Conservation (phyloP, 148 eudicot genomes). For the Fagopyrum esculentum region DNA sequence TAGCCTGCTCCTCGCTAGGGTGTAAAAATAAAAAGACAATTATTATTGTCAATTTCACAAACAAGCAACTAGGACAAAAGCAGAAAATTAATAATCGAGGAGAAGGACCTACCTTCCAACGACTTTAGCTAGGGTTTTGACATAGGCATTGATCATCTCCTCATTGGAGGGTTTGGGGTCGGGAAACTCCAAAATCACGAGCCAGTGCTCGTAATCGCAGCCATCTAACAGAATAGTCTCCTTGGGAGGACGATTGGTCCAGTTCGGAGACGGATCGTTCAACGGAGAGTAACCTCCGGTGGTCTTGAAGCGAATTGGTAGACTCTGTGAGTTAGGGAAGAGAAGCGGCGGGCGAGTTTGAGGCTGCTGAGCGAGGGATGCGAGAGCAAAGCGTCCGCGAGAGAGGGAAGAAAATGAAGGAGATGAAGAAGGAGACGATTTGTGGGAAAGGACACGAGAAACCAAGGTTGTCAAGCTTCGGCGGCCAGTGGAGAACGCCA, state of each 20-base stretch:
- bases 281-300: slow-evolving; percentile 74
- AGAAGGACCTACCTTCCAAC: slow-evolving; percentile 54
- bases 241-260: slow-evolving; percentile 85
- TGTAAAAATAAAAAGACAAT: not conserved
- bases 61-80: not conserved
- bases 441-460: slow-evolving; percentile 23
- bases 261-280: slow-evolving; percentile 85
- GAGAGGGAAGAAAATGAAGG: slow-evolving; percentile 11
- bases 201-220: slow-evolving; percentile 42
- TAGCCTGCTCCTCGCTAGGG: slow-evolving; percentile 86
- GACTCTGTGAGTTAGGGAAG: slow-evolving; percentile 18
- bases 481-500: slow-evolving; percentile 55
- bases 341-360: slow-evolving; percentile 5
- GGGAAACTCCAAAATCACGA: slow-evolving; percentile 39
- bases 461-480: slow-evolving; percentile 48
- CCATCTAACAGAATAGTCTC: slow-evolving; percentile 83
- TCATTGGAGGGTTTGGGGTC: slow-evolving; percentile 29
- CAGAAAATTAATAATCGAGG: not conserved
- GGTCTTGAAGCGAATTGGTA: slow-evolving; percentile 40
- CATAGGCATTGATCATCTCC: slow-evolving; percentile 53
- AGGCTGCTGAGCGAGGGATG: slow-evolving; percentile 18
- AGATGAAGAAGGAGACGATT: slow-evolving; percentile 9
- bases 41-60: not conserved
- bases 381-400: slow-evolving; percentile 30
- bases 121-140: slow-evolving; percentile 68